phyloP scores from a whole-genome alignment of 192 early-diverging fungal genomes.

The Backusella parvicylindrica region DNA sequence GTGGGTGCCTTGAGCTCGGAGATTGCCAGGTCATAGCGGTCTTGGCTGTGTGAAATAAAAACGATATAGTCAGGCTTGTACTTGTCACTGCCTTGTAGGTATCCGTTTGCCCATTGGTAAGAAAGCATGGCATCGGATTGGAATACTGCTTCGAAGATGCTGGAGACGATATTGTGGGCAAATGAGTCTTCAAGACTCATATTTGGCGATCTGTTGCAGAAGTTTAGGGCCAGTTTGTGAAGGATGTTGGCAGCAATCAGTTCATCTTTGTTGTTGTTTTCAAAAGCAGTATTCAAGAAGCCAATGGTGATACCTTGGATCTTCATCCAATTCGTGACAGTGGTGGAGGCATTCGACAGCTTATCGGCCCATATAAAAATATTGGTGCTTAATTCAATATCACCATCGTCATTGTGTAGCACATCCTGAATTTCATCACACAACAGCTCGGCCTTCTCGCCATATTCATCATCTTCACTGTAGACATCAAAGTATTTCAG shows the following conservation, averaged over 20 bases:
- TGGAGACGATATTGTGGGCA: neutral
- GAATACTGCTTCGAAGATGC: neutral
- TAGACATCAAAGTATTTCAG: neutral
- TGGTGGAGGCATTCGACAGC: neutral
- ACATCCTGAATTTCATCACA: neutral
- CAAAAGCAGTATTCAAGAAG: neutral
- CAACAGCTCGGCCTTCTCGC: neutral
- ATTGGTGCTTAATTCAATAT: neutral
- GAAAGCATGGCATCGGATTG: neutral
- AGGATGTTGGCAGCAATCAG: neutral
- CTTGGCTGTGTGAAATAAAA: neutral
- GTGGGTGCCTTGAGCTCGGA: neutral
- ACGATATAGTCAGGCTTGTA: neutral
- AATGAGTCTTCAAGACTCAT: neutral
- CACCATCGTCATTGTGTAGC: neutral
- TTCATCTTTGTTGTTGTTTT: neutral
- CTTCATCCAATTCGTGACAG: neutral
- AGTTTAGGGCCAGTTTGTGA: neutral
- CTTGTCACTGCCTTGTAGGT: neutral
- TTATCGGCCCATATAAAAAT: neutral
- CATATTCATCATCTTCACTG: neutral
- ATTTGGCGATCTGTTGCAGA: neutral
- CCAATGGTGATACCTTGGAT: neutral
- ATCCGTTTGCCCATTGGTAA: neutral
- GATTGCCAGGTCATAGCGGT: neutral